These are phyloP conservation scores for Termitomyces eurrhizus DNA, from an alignment of 768 basidiomycete genomes.

Conservation along the genomic window DNA sequence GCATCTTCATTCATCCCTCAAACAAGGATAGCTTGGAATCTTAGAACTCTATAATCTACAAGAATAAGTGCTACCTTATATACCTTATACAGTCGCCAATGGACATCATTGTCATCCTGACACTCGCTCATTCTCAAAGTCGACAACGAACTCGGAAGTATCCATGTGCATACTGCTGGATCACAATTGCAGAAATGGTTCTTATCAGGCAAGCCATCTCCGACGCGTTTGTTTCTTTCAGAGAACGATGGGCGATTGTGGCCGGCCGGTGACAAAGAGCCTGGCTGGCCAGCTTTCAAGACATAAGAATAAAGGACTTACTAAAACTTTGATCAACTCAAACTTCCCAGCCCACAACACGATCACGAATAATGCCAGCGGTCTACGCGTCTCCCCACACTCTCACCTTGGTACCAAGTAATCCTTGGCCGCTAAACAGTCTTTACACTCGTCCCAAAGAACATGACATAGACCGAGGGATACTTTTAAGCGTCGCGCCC, in stretches of 20 bases:
- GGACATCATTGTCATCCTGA: neutral
- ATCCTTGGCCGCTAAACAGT: conserved; percentile 8
- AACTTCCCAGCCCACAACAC: too few relatives aligned
- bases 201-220: neutral
- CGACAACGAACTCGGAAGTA: too few relatives aligned
- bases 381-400: conserved; percentile 15
- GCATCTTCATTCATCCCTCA: neutral
- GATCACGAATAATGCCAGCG: conserved; percentile 6
- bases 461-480: conserved; percentile 22
- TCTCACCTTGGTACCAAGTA: conserved; percentile 15
- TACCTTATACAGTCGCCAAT: neutral
- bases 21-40: neutral
- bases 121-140: neutral
- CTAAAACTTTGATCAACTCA: neutral
- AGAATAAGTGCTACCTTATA: too few relatives aligned
- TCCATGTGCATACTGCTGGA: neutral
- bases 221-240: neutral
- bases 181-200: neutral
- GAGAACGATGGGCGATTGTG: neutral
- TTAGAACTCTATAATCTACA: neutral
- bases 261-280: neutral
- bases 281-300: neutral
- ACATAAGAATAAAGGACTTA: neutral
- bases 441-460: conserved; percentile 19
- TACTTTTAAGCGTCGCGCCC: conserved; percentile 29